Percentiles rank a stretch among this genome's conserved stretches.
These are phyloP conservation scores for Exophiala lecanii-corni DNA, from an alignment of 2,329 filamentous ascomycete genomes.

Conservation along the genomic window DNA sequence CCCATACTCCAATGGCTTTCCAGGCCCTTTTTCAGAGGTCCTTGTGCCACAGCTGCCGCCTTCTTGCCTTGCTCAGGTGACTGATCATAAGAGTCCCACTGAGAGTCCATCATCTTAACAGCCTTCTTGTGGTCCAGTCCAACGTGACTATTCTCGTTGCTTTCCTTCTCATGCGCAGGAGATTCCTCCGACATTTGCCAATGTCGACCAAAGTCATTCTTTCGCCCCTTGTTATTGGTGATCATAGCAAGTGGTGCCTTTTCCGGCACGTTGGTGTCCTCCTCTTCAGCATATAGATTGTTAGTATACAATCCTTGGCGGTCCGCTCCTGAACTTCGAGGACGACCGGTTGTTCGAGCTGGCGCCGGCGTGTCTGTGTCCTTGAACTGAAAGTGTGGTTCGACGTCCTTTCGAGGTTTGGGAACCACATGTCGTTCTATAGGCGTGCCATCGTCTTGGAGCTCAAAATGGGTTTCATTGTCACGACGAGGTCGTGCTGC, in stretches of 20 bases:
- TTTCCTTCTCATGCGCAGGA: slow-evolving; percentile 44
- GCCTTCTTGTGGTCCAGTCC: slow-evolving; percentile 62
- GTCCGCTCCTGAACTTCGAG: slow-evolving; percentile 31
- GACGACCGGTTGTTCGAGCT: slow-evolving; percentile 27
- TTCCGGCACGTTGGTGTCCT: slow-evolving; percentile 36
- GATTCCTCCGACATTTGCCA: slow-evolving; percentile 71
- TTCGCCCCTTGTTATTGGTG: slow-evolving; percentile 67
- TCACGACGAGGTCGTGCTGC: slow-evolving; percentile 64
- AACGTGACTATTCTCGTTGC: slow-evolving; percentile 40
- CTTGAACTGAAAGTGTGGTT: slow-evolving; percentile 76
- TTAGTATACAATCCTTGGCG: slow-evolving; percentile 72
- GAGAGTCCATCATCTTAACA: slow-evolving; percentile 66
- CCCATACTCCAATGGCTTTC: slow-evolving; percentile 31
- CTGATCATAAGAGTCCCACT: slow-evolving; percentile 43
- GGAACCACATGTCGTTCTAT: slow-evolving; percentile 30
- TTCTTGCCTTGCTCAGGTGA: slow-evolving; percentile 32
- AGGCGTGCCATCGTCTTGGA: slow-evolving; percentile 61
- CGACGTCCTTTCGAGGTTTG: slow-evolving; percentile 67
- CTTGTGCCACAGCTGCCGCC: slow-evolving; percentile 17
- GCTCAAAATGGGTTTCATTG: slow-evolving; percentile 76
- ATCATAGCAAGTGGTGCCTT: slow-evolving; percentile 57
- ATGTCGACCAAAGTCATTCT: slow-evolving; percentile 72
- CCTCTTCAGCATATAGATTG: slow-evolving; percentile 63
- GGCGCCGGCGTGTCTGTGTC: slow-evolving; percentile 56
- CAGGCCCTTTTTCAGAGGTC: slow-evolving; percentile 18